Conservation (phyloP, 129 eudicot genomes). For the Flaveria trinervia region DNA sequence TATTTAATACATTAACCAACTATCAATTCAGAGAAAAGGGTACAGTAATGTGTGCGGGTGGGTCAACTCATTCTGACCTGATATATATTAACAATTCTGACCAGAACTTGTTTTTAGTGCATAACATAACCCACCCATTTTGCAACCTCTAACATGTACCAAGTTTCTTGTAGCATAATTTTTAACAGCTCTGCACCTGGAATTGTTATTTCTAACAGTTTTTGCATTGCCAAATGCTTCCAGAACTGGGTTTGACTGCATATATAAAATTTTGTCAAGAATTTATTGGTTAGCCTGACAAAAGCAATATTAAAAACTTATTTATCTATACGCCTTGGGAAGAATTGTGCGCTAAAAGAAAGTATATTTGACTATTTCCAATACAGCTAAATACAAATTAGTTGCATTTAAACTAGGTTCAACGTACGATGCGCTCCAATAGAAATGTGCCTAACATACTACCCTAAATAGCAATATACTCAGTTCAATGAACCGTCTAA, state of each 20-base stretch:
- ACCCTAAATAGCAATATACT: not conserved
- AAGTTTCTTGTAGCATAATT: slow-evolving; percentile 30
- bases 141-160: slow-evolving; percentile 14
- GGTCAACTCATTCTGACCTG: not conserved
- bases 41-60: not conserved
- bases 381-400: not conserved
- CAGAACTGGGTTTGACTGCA: slow-evolving; percentile 98
- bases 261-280: slow-evolving; percentile 28
- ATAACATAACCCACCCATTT: slow-evolving; percentile 1
- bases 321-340: slow-evolving; percentile 9
- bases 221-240: slow-evolving; percentile 99
- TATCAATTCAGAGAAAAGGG: not conserved
- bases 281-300: slow-evolving; percentile 12
- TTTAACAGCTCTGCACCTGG: slow-evolving; percentile 56
- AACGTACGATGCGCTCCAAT: not conserved
- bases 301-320: not conserved
- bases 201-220: slow-evolving; percentile 95
- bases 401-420: slow-evolving; percentile 1
- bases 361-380: slow-evolving; percentile 6
- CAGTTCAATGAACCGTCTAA: slow-evolving; percentile 2
- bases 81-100: not conserved
- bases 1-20: not conserved
- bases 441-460: not conserved
- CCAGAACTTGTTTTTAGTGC: not conserved
- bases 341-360: not conserved